Evolutionary conservation across 208 protist species (phyloP).

Genomic region (Sergeia podlipaevii): DNA sequence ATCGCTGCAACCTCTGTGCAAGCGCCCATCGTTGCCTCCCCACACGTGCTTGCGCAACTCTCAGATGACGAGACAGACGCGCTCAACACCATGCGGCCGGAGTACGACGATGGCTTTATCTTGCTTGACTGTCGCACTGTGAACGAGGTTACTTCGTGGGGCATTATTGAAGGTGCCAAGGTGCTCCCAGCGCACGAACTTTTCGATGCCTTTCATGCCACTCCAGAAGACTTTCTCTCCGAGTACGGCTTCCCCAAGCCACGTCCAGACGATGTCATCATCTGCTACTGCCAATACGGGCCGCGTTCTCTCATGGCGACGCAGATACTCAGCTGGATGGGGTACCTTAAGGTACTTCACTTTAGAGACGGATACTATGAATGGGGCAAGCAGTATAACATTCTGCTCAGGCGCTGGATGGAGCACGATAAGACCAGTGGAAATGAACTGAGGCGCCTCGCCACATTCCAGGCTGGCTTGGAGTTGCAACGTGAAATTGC

Average conservation of each 20-base stretch:
- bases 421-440: slow-evolving; percentile 68
- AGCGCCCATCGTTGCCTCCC: slow-evolving; percentile 29
- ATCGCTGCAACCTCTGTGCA: slow-evolving; percentile 28
- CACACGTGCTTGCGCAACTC: slow-evolving; percentile 36
- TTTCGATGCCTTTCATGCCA: slow-evolving; percentile 78
- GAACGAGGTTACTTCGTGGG: slow-evolving; percentile 82
- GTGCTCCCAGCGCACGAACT: slow-evolving; percentile 79
- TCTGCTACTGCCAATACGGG: slow-evolving; percentile 84
- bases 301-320: slow-evolving; percentile 78
- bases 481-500: slow-evolving; percentile 78
- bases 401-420: slow-evolving; percentile 77
- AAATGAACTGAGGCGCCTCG: slow-evolving; percentile 63
- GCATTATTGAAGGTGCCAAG: slow-evolving; percentile 81
- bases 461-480: slow-evolving; percentile 55
- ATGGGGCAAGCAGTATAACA: slow-evolving; percentile 84
- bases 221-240: slow-evolving; percentile 58
- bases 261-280: slow-evolving; percentile 56
- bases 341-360: slow-evolving; percentile 72
- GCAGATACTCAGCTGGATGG: slow-evolving; percentile 83
- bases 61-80: slow-evolving; percentile 42
- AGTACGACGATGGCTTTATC: slow-evolving; percentile 78
- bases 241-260: slow-evolving; percentile 80
- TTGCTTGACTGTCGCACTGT: slow-evolving; percentile 81
- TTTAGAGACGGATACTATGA: slow-evolving; percentile 82
- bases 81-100: slow-evolving; percentile 44